phyloP scores from a whole-genome alignment of 2,329 filamentous ascomycete species.

The Catunica adiposa region DNA sequence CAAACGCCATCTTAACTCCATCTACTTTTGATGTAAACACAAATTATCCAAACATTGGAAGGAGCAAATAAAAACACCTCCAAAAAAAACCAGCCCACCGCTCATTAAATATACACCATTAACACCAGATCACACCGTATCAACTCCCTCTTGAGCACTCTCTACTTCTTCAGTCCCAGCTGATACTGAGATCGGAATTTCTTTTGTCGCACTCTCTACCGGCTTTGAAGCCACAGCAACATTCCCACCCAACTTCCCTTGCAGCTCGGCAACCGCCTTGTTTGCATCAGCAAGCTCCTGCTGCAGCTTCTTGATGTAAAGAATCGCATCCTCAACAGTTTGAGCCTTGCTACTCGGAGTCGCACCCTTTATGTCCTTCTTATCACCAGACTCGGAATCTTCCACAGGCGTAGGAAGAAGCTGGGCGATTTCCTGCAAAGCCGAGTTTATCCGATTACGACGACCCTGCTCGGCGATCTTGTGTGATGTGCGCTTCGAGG shows the following conservation, averaged over 20 bases:
- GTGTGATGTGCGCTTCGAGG: conserved; percentile 90
- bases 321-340: conserved; percentile 92
- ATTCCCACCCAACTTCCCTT: conserved; percentile 20
- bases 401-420: conserved; percentile 49
- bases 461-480: conserved; percentile 96
- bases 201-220: too few relatives aligned
- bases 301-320: conserved; percentile 79
- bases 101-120: too few relatives aligned
- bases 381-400: conserved; percentile 30
- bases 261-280: conserved; percentile 42
- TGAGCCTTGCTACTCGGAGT: conserved; percentile 80
- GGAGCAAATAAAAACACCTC: too few relatives aligned
- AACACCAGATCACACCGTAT: not conserved
- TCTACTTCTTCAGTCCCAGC: not conserved
- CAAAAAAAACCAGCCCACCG: not conserved
- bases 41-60: too few relatives aligned
- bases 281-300: conserved; percentile 52
- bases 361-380: conserved; percentile 27
- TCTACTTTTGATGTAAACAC: not conserved
- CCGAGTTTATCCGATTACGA: conserved; percentile 86
- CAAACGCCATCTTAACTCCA: not conserved
- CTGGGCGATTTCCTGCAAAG: conserved; percentile 76
- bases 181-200: too few relatives aligned
- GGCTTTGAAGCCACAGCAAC: not conserved
- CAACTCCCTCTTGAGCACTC: too few relatives aligned